A percentile compares a stretch with the other conserved stretches of the same genome.
phyloP scores from a whole-genome alignment of 2,329 filamentous ascomycete genomes.

The Penicillium sp. region DNA sequence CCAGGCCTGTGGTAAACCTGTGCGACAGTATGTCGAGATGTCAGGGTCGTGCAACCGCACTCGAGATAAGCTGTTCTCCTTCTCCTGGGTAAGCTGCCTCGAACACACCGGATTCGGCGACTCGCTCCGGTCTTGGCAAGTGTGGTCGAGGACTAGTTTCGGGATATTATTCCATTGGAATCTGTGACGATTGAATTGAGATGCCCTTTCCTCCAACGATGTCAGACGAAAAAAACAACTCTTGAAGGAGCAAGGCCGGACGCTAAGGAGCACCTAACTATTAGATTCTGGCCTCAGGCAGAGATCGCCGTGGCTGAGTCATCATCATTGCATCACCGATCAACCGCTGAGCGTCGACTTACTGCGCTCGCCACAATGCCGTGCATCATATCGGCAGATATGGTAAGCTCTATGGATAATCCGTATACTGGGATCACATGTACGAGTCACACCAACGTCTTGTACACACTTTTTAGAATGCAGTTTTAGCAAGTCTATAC shows the following conservation, averaged over 20 bases:
- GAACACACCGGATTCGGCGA: slow-evolving; percentile 15
- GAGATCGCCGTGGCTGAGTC: slow-evolving; percentile 6
- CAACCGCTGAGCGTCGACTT: background rate
- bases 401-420: background rate
- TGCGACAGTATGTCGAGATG: background rate
- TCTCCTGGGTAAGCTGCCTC: slow-evolving; percentile 10
- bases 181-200: background rate
- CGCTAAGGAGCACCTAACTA: background rate
- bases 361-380: background rate
- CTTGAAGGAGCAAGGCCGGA: background rate
- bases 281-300: background rate
- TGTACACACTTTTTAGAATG: background rate
- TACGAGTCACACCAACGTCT: background rate
- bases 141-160: background rate
- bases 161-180: slow-evolving; percentile 4
- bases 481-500: too few species aligned
- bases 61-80: slow-evolving; percentile 10
- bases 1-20: slow-evolving; percentile 1
- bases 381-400: background rate
- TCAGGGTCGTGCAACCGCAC: slow-evolving; percentile 1
- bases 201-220: slow-evolving; percentile 6
- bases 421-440: too few species aligned
- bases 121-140: slow-evolving; percentile 7
- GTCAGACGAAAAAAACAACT: slow-evolving; percentile 9
- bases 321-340: slow-evolving; percentile 8